Evolutionary conservation across 257 asterid species (phyloP), one percentile per base, ranked within the genome.

Genomic region (Scutellaria galericulata): DNA sequence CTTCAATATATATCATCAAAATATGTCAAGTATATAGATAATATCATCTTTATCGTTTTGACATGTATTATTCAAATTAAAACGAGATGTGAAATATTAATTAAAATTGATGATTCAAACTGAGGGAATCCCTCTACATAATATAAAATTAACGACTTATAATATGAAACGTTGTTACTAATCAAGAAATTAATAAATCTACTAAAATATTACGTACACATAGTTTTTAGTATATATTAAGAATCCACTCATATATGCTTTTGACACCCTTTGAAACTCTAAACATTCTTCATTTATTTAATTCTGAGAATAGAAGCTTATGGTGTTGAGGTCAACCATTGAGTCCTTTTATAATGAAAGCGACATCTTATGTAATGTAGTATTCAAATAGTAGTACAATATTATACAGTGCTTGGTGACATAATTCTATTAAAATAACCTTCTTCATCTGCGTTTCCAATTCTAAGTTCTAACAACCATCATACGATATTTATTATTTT

Each of bases 261-360:
- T 44, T 12, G 27, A 55, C 45, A 42, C 72, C 14, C 18, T n/a
- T 55, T 46, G 58, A 46, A 74, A 55, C 54, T 55, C 56, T 20
- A 22, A 15, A 47, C 47, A 46, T 48, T 66, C 6, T 56, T 66
- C 45, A 66, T 12, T 9, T 40, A 58, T 58, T 48, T 50, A 39
- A 57, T 39, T 12, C 47, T 75, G 40, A 40, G 35, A 67, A 58
- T 24, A 9, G 37, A 75, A 31, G 71, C 47, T 35, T 57, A 50
- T n/a, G 53, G 50, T 11, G 35, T 22, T 58, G 66, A 52, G 62
- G 80, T 76, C 76, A 70, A 53, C 76, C 56, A 67, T 7, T 48
- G 58, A 67, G 64, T 44, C 47, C 40, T 39, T 57, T 67, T 57
- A 40, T 9, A 58, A 10, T 44, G 80, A 75, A 69, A 76, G 72